These are phyloP conservation scores for Lodderomyces elongisporus DNA, from an alignment of 1,139 yeast genomes.

Conservation along the genomic window DNA sequence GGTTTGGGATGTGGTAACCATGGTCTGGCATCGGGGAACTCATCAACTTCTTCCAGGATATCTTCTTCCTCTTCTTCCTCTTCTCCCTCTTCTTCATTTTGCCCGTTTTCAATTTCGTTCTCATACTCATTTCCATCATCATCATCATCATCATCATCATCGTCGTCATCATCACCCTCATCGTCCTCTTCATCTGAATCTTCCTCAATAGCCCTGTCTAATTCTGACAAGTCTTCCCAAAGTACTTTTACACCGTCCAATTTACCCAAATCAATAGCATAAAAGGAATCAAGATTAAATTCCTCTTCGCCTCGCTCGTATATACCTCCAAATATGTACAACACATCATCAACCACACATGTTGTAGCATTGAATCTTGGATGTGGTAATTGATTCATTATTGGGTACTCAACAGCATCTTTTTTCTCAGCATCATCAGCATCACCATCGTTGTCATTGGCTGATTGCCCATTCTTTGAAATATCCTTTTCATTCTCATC, in stretches of 20 bases:
- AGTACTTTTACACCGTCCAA: slow-evolving; percentile 82
- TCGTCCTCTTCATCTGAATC: slow-evolving; percentile 44
- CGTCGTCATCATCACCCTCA: slow-evolving; percentile 43
- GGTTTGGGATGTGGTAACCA: slow-evolving; percentile 98
- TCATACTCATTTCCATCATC: slow-evolving; percentile 63
- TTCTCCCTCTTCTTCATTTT: slow-evolving; percentile 48
- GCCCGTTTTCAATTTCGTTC: slow-evolving; percentile 47
- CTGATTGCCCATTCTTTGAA: slow-evolving; percentile 32
- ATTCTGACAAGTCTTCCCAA: slow-evolving; percentile 74
- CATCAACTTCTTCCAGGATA: slow-evolving; percentile 54
- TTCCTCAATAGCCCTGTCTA: slow-evolving; percentile 23
- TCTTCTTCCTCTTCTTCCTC: slow-evolving; percentile 61
- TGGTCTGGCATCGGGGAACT: slow-evolving; percentile 85
- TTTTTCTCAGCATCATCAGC: slow-evolving; percentile 36
- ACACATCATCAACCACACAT: slow-evolving; percentile 77
- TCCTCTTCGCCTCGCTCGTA: slow-evolving; percentile 89
- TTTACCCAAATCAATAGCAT: slow-evolving; percentile 78
- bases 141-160: slow-evolving; percentile 54
- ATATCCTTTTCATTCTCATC: slow-evolving; percentile 39
- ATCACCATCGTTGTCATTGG: slow-evolving; percentile 14
- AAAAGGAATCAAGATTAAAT: slow-evolving; percentile 76
- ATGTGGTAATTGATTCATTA: slow-evolving; percentile 69
- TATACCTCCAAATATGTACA: slow-evolving; percentile 88
- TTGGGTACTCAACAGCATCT: slow-evolving; percentile 45
- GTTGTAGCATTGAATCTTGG: slow-evolving; percentile 84